phyloP scores from a whole-genome alignment of 2,329 filamentous ascomycete genomes.

The Aspergillus oerlinghausenensis region DNA sequence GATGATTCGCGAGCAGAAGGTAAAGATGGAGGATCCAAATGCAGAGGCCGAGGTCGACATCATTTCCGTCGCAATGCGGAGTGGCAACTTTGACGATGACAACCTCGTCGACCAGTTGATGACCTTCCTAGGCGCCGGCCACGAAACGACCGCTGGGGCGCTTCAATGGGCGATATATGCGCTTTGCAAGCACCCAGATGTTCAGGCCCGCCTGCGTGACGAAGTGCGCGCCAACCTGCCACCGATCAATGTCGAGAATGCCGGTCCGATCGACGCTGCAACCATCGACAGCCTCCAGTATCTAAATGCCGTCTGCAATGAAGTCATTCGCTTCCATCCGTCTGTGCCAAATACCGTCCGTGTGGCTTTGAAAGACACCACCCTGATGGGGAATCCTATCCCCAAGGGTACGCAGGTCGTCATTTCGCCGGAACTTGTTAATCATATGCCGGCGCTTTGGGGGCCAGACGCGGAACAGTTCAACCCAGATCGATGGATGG shows the following conservation, averaged over 20 bases:
- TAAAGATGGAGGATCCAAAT: background rate
- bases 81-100: background rate
- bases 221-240: slow-evolving; percentile 44
- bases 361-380: slow-evolving; percentile 61
- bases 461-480: slow-evolving; percentile 70
- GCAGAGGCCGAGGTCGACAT: background rate
- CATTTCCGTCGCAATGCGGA: background rate
- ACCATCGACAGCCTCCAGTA: slow-evolving; percentile 6
- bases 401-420: slow-evolving; percentile 68
- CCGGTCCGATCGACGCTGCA: background rate
- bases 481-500: slow-evolving; percentile 73
- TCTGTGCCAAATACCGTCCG: slow-evolving; percentile 70
- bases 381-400: slow-evolving; percentile 58
- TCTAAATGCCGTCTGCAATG: slow-evolving; percentile 72
- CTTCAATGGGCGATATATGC: slow-evolving; percentile 67
- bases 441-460: slow-evolving; percentile 67
- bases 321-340: slow-evolving; percentile 68
- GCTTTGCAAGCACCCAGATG: slow-evolving; percentile 59
- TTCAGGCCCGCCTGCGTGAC: slow-evolving; percentile 10
- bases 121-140: slow-evolving; percentile 50
- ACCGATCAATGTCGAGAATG: background rate
- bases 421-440: slow-evolving; percentile 62
- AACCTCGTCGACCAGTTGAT: background rate
- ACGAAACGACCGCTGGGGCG: slow-evolving; percentile 72
- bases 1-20: background rate